Conservation (phyloP, 345 rosid genomes). For the Citrus glauca region DNA sequence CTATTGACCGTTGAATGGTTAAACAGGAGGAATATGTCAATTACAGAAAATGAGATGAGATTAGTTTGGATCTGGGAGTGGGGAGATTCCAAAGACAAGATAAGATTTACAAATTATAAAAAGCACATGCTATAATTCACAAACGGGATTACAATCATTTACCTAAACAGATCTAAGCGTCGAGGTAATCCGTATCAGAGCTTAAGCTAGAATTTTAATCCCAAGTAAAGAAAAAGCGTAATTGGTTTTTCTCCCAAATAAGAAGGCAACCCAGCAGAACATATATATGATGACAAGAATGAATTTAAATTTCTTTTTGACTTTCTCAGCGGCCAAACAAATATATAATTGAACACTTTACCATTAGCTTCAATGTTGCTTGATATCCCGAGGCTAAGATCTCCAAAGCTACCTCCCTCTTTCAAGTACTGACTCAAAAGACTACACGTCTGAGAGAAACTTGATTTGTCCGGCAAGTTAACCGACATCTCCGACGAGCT, state of each 20-base stretch:
- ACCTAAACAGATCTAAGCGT: background rate
- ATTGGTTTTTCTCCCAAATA: background rate
- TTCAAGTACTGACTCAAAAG: conserved; percentile 73
- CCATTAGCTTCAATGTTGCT: conserved; percentile 45
- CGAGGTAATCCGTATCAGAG: background rate
- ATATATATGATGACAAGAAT: no score
- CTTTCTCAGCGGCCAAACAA: conserved; percentile 5
- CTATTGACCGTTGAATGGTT: conserved; percentile 10
- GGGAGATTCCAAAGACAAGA: background rate
- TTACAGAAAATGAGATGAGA: background rate
- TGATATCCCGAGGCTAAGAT: conserved; percentile 62
- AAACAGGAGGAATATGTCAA: conserved; percentile 22
- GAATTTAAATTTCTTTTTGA: background rate
- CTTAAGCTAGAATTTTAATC: background rate
- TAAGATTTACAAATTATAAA: background rate
- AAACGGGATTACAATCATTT: background rate
- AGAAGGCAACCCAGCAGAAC: background rate
- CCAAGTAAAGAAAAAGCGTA: background rate
- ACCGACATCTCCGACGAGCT: conserved; percentile 42
- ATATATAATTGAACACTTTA: conserved; percentile 13
- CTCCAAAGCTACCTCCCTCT: conserved; percentile 69
- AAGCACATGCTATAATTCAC: background rate
- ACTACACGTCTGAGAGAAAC: conserved; percentile 65
- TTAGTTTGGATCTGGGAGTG: conserved; percentile 20
- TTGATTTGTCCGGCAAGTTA: conserved; percentile 36